Evolutionary conservation across 495 filamentous ascomycete species (phyloP), one percentile per base, ranked within the genome.

Genomic region (Penicillium paxilli): DNA sequence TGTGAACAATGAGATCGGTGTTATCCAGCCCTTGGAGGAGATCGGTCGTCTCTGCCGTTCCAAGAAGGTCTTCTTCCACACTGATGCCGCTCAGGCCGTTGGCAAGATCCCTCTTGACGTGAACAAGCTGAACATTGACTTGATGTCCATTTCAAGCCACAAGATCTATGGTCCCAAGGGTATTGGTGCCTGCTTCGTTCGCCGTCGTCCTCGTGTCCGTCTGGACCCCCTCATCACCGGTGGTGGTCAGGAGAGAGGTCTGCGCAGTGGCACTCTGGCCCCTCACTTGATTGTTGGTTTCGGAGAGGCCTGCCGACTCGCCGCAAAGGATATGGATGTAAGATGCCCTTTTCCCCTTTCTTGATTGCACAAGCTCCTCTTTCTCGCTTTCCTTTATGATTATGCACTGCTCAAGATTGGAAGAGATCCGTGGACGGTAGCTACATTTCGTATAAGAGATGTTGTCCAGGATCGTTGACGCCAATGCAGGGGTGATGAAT

Each of bases 121-220:
- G 51, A 95, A 98, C 71, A 89, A 91, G 71, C 88, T 93, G 88
- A 93, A 96, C 67, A 86, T 98, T 49, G 94, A 98, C 67, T 75
- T 98, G 63, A 96, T 98, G 94, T 96, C 92, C 10, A 96, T 98
- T 40, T 97, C 94, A n/a, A 91, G 88, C 44, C 94, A 98, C 76
- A 98, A 98, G 78, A 95, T 98, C 54, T 98, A 98, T 70, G 94
- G 94, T 33, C 94, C 94, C 44, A 98, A 95, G 78, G 94, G 94
- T 35, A 90, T 98, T 26, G 94, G 94, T 52, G 94, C 94, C 26
- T 98, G 94, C 73, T 98, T 90, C 63, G 91, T 98, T 21, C 87
- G 94, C 55, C 83, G 94, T 68, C 81, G 94, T 40, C 94, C 94
- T 9, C 84, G 91, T 66, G 94, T 98, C 47, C 89, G 94, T 69